Evolutionary conservation across 257 asterid genomes (phyloP), one percentile per base, ranked within the genome.

Genomic region (Jacaranda mimosifolia): DNA sequence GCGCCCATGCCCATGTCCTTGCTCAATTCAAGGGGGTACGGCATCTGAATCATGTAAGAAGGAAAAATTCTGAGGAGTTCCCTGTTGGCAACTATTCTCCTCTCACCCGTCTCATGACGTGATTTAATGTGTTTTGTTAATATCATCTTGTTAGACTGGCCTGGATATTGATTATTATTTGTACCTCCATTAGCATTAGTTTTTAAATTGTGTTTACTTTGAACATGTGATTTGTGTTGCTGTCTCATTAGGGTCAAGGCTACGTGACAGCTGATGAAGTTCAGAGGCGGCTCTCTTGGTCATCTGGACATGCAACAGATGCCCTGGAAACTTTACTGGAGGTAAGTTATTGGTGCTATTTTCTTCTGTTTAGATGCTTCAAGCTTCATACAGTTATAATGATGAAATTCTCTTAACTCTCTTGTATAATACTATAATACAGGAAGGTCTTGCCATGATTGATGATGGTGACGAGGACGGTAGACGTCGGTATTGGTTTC

Each of bases 381-480:
- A 65, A 6, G 10, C 7, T 70, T 26, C 10, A 7, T 11, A 35
- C 39, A 56, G 15, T 39, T 46, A 45, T 46, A 67, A 12, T 49
- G 60, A 63, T 26, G 32, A 26, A 26, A 60, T 72, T 75, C 36
- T 7, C 19, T n/a, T 49, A 55, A 35, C 48, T 64, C n/a, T 66
- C 51, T 63, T 63, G 81, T 52, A 55, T 71, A 77, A 60, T 84
- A 65, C 89, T 52, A 55, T 71, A 77, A 60, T 84, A 65, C 90
- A 93, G 98, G 98, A 86, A 80, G 96, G 98, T 38, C 96, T 93
- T 78, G 96, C 98, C 18, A 91, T 93, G 96, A 85, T 91, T 45
- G 98, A 93, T 80, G 93, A 93, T 77, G 98, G 98, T 51, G 92
- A 90, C 81, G 84, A 75, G 68, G 97, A 95, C 63, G 90, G 93